phyloP scores from a whole-genome alignment of 192 early-diverging fungal species.

The Coemansia sp. region DNA sequence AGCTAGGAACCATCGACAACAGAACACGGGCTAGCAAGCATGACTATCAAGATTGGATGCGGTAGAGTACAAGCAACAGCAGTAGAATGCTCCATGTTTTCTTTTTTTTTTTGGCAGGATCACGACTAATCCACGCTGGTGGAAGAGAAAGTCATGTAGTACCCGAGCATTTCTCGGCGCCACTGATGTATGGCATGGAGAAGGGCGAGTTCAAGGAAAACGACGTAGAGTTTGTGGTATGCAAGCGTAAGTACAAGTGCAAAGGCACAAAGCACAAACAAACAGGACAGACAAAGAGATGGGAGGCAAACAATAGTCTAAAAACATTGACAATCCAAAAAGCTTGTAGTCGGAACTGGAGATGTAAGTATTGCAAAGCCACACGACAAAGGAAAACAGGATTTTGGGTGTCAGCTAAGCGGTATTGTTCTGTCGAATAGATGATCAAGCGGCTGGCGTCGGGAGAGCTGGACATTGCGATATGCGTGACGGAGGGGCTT shows the following conservation, averaged over 20 bases:
- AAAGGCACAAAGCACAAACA: not conserved
- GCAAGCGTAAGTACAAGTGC: slow-evolving; percentile 39
- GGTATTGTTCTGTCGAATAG: slow-evolving; percentile 24
- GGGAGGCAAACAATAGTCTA: not conserved
- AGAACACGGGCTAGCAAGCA: not conserved
- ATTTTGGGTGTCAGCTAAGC: not conserved
- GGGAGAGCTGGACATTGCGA: slow-evolving; percentile 74
- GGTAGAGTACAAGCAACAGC: slow-evolving; percentile 17
- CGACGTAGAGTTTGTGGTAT: slow-evolving; percentile 61
- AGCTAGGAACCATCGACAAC: not conserved
- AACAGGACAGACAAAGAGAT: not conserved
- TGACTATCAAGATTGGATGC: slow-evolving; percentile 43
- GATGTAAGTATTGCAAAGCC: slow-evolving; percentile 37
- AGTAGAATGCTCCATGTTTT: not conserved
- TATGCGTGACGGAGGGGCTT: slow-evolving; percentile 85
- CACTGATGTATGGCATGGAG: slow-evolving; percentile 62
- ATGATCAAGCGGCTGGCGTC: slow-evolving; percentile 70
- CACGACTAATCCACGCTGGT: not conserved
- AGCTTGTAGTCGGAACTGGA: slow-evolving; percentile 56
- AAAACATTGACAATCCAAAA: not conserved
- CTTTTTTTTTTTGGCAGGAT: not conserved
- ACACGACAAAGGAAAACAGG: not conserved
- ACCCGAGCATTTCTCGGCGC: slow-evolving; percentile 77
- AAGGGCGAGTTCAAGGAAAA: slow-evolving; percentile 58
- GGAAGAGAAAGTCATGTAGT: slow-evolving; percentile 34